phyloP scores from a whole-genome alignment of 352 stramenopile genomes.

The Pilasporangium apinafurcum region DNA sequence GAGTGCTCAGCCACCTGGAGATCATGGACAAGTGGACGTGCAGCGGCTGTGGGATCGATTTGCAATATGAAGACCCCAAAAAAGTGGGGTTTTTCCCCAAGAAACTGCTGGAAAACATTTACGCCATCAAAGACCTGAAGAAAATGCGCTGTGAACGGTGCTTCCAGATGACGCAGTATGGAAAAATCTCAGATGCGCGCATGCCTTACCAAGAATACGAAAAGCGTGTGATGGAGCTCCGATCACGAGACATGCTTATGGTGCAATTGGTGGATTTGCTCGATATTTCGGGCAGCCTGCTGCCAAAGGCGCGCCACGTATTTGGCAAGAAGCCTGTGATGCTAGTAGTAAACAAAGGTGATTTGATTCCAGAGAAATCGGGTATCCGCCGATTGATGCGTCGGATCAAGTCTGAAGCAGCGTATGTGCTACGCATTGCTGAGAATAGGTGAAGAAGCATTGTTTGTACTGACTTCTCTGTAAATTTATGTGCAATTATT shows the following conservation, averaged over 20 bases:
- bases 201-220: slow-evolving; percentile 86
- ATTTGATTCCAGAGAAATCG: slow-evolving; percentile 83
- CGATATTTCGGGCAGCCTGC: slow-evolving; percentile 84
- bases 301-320: slow-evolving; percentile 80
- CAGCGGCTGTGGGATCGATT: slow-evolving; percentile 74
- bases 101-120: slow-evolving; percentile 52
- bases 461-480: neutral
- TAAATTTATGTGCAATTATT: neutral
- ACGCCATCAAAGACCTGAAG: slow-evolving; percentile 64
- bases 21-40: slow-evolving; percentile 83
- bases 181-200: slow-evolving; percentile 79
- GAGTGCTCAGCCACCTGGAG: slow-evolving; percentile 63
- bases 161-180: slow-evolving; percentile 85
- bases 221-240: slow-evolving; percentile 78
- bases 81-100: slow-evolving; percentile 68
- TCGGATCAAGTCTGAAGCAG: slow-evolving; percentile 70
- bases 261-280: slow-evolving; percentile 91
- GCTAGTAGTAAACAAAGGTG: slow-evolving; percentile 89
- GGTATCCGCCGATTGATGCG: slow-evolving; percentile 75
- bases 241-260: slow-evolving; percentile 85
- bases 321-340: slow-evolving; percentile 89
- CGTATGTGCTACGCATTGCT: slow-evolving; percentile 31
- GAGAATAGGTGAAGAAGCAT: no score
- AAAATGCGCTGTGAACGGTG: slow-evolving; percentile 81
- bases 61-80: slow-evolving; percentile 61